Evolutionary conservation across 495 filamentous ascomycete species (phyloP).

Genomic region (Bathelium albidoporum): DNA sequence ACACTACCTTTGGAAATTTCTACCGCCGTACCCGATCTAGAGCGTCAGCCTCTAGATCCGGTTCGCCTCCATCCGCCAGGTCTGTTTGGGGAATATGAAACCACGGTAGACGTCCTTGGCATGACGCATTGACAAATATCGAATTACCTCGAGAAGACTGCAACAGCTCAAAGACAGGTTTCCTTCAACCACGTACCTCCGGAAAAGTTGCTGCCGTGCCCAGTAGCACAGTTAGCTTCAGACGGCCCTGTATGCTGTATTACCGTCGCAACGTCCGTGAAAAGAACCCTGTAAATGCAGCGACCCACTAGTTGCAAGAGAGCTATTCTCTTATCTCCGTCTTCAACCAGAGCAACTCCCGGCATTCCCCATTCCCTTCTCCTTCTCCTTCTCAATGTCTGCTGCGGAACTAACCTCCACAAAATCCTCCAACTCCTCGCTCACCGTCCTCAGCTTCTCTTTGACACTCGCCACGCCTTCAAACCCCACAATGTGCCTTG

Average conservation of each 20-base stretch:
- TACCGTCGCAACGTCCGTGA: too few relatives aligned
- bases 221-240: too few relatives aligned
- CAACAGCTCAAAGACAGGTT: too few relatives aligned
- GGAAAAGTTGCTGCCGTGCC: too few relatives aligned
- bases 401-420: slow-evolving; percentile 78
- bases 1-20: background rate
- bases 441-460: slow-evolving; percentile 92
- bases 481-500: slow-evolving; percentile 84
- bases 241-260: too few relatives aligned
- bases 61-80: background rate
- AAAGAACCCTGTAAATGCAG: background rate
- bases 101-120: too few relatives aligned
- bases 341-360: background rate
- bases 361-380: slow-evolving; percentile 8
- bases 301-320: too few relatives aligned
- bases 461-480: slow-evolving; percentile 84
- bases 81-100: background rate
- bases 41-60: background rate
- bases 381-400: slow-evolving; percentile 54
- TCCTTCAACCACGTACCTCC: too few relatives aligned
- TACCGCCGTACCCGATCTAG: background rate
- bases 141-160: too few relatives aligned
- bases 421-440: slow-evolving; percentile 93
- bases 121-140: too few relatives aligned
- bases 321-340: background rate